phyloP scores from a whole-genome alignment of 352 stramenopile species.

The Phytopythium sindhum region DNA sequence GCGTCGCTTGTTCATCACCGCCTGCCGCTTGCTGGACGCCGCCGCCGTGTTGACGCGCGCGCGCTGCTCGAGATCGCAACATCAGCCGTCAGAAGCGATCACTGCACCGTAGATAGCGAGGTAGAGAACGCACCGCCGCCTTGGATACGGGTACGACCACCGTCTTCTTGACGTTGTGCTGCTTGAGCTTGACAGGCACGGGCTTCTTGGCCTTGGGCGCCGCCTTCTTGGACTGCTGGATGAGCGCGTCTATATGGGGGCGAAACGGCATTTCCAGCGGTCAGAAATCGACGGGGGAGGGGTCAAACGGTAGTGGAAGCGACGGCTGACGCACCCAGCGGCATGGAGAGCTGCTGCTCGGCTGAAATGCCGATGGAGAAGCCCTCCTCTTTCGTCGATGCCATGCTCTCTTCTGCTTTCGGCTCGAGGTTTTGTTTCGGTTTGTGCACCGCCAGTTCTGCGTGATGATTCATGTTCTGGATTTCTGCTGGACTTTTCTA shows the following conservation, averaged over 20 bases:
- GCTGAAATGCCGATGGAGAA: constrained; percentile 52
- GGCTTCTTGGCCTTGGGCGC: constrained; percentile 17
- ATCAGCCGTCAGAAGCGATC: background rate
- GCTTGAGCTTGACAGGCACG: constrained; percentile 29
- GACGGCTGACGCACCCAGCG: constrained; percentile 27
- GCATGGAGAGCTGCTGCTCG: constrained; percentile 53
- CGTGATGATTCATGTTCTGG: background rate
- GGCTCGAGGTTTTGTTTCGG: background rate
- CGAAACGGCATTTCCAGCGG: background rate
- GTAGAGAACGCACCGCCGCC: constrained; percentile 33
- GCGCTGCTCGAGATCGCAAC: constrained; percentile 10
- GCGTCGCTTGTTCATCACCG: constrained; percentile 70
- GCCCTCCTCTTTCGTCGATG: constrained; percentile 10
- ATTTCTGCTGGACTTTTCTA: background rate
- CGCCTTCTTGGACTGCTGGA: constrained; percentile 29
- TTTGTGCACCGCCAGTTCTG: background rate
- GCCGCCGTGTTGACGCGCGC: constrained; percentile 40
- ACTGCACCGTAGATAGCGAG: background rate
- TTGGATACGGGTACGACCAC: constrained; percentile 66
- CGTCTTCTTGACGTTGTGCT: constrained; percentile 75
- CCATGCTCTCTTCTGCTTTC: background rate
- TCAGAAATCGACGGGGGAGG: background rate
- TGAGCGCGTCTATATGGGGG: constrained; percentile 31
- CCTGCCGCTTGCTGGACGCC: constrained; percentile 58
- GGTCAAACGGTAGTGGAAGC: background rate